phyloP scores from a whole-genome alignment of 2,329 filamentous ascomycete species.

The Fusarium secorum region DNA sequence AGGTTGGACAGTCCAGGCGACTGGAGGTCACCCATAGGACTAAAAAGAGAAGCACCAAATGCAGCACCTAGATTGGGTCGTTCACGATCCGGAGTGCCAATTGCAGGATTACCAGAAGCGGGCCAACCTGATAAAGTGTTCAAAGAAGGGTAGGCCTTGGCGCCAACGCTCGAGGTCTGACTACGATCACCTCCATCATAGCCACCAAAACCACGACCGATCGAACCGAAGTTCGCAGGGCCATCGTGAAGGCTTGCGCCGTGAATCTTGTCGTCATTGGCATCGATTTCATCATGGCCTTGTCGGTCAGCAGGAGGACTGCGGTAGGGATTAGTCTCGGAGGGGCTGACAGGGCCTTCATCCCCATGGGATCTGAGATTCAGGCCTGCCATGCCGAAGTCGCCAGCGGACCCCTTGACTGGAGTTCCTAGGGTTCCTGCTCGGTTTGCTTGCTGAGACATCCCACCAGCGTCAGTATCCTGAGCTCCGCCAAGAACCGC shows the following conservation, averaged over 20 bases:
- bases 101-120: conserved; percentile 62
- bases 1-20: conserved; percentile 75
- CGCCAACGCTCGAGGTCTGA: conserved; percentile 87
- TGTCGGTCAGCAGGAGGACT: conserved; percentile 84
- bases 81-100: conserved; percentile 73
- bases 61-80: conserved; percentile 63
- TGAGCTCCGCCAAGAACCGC: conserved; percentile 79
- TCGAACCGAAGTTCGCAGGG: conserved; percentile 60
- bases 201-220: conserved; percentile 60
- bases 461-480: conserved; percentile 63
- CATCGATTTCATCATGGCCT: conserved; percentile 68
- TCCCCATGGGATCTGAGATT: conserved; percentile 66
- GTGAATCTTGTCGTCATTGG: conserved; percentile 57
- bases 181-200: conserved; percentile 85
- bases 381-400: conserved; percentile 70
- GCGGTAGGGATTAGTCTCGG: conserved; percentile 94
- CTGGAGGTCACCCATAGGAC: conserved; percentile 78
- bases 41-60: conserved; percentile 83
- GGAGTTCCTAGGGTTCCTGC: conserved; percentile 61
- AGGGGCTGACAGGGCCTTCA: conserved; percentile 83
- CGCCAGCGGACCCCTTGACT: conserved; percentile 61
- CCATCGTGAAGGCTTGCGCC: conserved; percentile 53
- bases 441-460: conserved; percentile 44
- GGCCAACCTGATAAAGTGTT: conserved; percentile 70
- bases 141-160: conserved; percentile 73